phyloP scores from a whole-genome alignment of 1,139 yeast genomes.

The Lodderomyces jiufengensis region DNA sequence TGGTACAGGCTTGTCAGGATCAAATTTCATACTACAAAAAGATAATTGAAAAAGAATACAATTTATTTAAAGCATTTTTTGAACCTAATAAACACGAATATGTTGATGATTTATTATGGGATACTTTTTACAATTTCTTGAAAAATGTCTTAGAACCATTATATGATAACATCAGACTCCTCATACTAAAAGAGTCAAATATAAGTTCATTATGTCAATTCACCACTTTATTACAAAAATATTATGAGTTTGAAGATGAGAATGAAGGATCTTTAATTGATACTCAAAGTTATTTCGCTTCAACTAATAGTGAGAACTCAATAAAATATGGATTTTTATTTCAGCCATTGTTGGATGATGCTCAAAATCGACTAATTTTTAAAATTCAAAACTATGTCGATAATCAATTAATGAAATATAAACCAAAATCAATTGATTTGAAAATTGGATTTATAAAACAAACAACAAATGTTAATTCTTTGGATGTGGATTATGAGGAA shows the following conservation, averaged over 20 bases:
- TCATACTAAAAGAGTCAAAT: conserved; percentile 64
- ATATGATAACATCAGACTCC: conserved; percentile 64
- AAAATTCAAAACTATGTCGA: conserved; percentile 73
- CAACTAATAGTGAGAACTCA: conserved; percentile 6
- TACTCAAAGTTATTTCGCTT: conserved; percentile 6
- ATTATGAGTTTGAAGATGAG: conserved; percentile 50
- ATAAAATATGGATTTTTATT: conserved; percentile 58
- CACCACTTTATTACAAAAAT: conserved; percentile 65
- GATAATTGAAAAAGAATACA: conserved; percentile 58
- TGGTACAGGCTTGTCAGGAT: conserved; percentile 58
- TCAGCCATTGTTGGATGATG: conserved; percentile 69
- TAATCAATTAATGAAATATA: conserved; percentile 60
- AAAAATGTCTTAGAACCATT: conserved; percentile 67
- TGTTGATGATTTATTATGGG: conserved; percentile 14
- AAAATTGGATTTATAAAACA: conserved; percentile 44
- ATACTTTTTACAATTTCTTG: conserved; percentile 53
- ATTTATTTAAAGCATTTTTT: conserved; percentile 56
- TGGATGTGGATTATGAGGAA: conserved; percentile 35
- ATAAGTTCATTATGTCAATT: conserved; percentile 71
- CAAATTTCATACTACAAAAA: conserved; percentile 56
- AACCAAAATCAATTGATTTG: conserved; percentile 65
- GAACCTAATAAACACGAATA: conserved; percentile 7
- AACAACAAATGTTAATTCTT: conserved; percentile 11
- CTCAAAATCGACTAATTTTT: conserved; percentile 76
- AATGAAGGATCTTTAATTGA: conserved; percentile 17